These are phyloP conservation scores for Choricystis sp. DNA, from an alignment of 139 green algal species.

Conservation along the genomic window DNA sequence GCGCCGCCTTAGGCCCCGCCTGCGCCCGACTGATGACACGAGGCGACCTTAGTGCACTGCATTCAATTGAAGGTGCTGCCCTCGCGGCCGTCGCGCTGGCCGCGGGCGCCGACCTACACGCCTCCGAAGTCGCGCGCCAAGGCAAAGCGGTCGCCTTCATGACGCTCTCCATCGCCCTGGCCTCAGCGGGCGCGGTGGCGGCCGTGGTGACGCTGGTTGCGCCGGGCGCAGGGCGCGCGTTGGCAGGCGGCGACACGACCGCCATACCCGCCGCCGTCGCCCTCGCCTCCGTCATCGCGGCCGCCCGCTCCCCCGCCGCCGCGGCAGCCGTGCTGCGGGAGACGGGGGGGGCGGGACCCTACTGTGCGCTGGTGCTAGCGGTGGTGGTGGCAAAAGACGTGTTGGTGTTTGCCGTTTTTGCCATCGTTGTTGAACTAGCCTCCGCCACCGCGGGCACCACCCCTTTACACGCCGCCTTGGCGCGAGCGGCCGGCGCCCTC, in stretches of 20 bases:
- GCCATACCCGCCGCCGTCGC: constrained; percentile 18
- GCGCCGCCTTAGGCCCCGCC: constrained; percentile 45
- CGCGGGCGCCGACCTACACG: constrained; percentile 58
- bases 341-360: constrained; percentile 55
- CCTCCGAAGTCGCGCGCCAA: constrained; percentile 31
- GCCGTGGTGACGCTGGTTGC: neutral
- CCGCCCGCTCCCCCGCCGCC: constrained; percentile 70
- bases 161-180: constrained; percentile 24
- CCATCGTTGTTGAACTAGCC: constrained; percentile 63
- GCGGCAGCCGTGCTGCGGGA: constrained; percentile 71
- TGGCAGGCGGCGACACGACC: constrained; percentile 9
- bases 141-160: constrained; percentile 48
- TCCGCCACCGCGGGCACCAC: constrained; percentile 5
- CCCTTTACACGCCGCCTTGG: too few relatives aligned
- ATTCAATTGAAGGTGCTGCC: constrained; percentile 31
- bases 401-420: constrained; percentile 68
- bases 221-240: neutral
- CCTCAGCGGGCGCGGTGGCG: constrained; percentile 4
- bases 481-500: neutral
- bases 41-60: constrained; percentile 26
- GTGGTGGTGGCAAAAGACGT: constrained; percentile 84
- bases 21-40: constrained; percentile 32
- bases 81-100: constrained; percentile 59
- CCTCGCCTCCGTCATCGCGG: constrained; percentile 57
- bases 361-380: constrained; percentile 58